Percentiles rank a stretch among this genome's conserved stretches.
These are phyloP conservation scores for Aureobasidium pullulans DNA, from an alignment of 2,329 filamentous ascomycete genomes.

Conservation along the genomic window DNA sequence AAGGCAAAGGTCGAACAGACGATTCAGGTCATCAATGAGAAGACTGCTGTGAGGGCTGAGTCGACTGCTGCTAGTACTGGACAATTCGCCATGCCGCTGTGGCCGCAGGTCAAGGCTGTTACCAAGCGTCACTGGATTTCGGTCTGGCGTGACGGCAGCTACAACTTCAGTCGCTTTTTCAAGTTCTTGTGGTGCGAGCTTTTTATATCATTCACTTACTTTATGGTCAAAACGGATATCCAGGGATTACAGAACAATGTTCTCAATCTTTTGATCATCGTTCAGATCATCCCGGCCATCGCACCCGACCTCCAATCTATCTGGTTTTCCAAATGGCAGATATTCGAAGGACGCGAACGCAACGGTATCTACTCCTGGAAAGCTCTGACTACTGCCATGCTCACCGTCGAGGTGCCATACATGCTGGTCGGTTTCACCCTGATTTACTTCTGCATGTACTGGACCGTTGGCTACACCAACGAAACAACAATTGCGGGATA, in stretches of 20 bases:
- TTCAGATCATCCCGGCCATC: constrained; percentile 5
- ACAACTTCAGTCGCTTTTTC: constrained; percentile 13
- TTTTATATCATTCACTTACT: constrained; percentile 38
- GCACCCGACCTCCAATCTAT: constrained; percentile 29
- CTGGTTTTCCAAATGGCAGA: constrained; percentile 47
- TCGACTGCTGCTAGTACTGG: neutral
- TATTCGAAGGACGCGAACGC: constrained; percentile 55
- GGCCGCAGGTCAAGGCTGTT: constrained; percentile 8
- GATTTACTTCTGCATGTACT: constrained; percentile 59
- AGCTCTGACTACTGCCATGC: constrained; percentile 60
- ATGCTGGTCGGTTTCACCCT: constrained; percentile 52
- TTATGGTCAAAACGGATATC: constrained; percentile 24
- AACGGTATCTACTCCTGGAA: constrained; percentile 55
- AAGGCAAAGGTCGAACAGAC: constrained; percentile 33
- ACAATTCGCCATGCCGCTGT: constrained; percentile 9
- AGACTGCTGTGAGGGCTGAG: neutral
- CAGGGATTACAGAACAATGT: constrained; percentile 27
- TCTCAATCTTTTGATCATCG: constrained; percentile 8
- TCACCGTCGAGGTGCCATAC: constrained; percentile 61
- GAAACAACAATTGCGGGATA: constrained; percentile 43
- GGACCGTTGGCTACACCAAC: constrained; percentile 50
- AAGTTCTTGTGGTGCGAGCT: constrained; percentile 46
- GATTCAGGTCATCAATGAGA: neutral
- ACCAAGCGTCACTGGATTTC: constrained; percentile 6
- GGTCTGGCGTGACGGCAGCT: constrained; percentile 11